Evolutionary conservation across 768 basidiomycete species (phyloP).

Genomic region (Suillus weaverae): DNA sequence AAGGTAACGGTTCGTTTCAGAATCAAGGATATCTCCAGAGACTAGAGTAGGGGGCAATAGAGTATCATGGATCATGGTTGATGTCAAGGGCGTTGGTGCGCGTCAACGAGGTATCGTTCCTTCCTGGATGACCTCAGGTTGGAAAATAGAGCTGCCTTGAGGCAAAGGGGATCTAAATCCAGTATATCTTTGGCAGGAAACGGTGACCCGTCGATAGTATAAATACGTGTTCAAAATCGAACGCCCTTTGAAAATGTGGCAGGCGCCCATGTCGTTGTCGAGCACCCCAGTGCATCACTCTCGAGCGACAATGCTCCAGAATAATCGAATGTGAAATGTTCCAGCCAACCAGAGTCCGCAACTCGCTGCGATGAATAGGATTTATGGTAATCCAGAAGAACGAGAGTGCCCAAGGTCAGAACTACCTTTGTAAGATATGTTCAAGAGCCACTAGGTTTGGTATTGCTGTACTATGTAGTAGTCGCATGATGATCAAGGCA

Average conservation of each 20-base stretch:
- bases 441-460: not conserved
- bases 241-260: not conserved
- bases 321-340: slow-evolving; percentile 3
- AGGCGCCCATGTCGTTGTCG: not conserved
- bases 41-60: not conserved
- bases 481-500: not conserved
- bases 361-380: not conserved
- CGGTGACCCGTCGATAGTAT: slow-evolving; percentile 2
- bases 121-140: not conserved
- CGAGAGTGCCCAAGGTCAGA: not conserved
- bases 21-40: not conserved
- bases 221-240: not conserved
- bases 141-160: not conserved
- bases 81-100: not conserved
- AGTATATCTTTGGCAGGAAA: not conserved
- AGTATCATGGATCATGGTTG: not conserved
- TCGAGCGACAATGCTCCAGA: not conserved
- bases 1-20: not conserved
- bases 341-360: not conserved
- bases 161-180: not conserved
- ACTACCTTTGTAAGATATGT: not conserved
- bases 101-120: not conserved
- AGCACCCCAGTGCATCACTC: not conserved
- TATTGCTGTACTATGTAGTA: not conserved
- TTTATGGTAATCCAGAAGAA: not conserved